phyloP scores from a whole-genome alignment of 2,329 filamentous ascomycete genomes.

The Calonectria pseudoreteaudii region DNA sequence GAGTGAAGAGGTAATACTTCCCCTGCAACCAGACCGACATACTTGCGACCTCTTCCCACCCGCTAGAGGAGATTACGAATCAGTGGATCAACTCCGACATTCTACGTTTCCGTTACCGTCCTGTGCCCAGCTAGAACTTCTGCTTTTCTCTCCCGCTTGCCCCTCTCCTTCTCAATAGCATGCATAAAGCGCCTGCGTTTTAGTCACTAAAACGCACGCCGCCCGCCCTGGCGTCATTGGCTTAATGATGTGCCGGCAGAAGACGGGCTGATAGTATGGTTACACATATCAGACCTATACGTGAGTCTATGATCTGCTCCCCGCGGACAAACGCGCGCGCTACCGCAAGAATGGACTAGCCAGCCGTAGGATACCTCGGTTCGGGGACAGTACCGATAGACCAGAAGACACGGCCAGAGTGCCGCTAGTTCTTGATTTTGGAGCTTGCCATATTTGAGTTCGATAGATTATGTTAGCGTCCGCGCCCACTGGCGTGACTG shows the following conservation, averaged over 20 bases:
- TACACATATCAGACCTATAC: neutral
- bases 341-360: neutral
- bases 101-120: neutral
- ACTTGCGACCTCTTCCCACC: neutral
- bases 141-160: neutral
- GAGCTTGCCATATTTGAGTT: constrained; percentile 10
- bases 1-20: constrained; percentile 25
- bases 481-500: neutral
- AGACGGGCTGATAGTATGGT: neutral
- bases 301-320: neutral
- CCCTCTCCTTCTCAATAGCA: neutral
- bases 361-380: neutral
- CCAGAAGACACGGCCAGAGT: neutral
- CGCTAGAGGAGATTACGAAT: neutral
- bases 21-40: neutral
- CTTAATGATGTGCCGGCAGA: neutral
- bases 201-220: neutral
- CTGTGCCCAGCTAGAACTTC: neutral
- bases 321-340: neutral
- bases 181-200: neutral
- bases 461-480: constrained; percentile 9
- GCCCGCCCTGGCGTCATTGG: neutral
- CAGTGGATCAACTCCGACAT: neutral
- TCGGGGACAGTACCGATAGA: neutral
- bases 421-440: neutral